Evolutionary conservation across 352 stramenopile genomes (phyloP), one percentile per base, ranked within the genome.

Genomic region (Peronospora farinosa): DNA sequence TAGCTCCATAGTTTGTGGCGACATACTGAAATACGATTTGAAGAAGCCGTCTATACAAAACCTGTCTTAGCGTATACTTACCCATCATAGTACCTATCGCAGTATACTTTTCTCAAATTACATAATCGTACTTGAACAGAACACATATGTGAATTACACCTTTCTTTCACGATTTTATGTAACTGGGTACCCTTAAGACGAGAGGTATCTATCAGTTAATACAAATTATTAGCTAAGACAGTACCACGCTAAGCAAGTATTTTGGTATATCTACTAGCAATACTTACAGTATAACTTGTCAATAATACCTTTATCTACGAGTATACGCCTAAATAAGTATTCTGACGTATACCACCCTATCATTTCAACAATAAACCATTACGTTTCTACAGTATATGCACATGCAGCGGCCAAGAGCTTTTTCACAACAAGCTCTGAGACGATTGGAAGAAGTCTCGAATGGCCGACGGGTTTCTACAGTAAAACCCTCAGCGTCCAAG

Each of bases 371-470:
- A 31, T 31, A 31, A 31, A 2, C 21, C 2, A 2, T 32, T 40
- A 8, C 13, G 12, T 8, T 40, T n/a, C 35, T 40, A 5, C 35
- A 40, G 16, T 40, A n/a, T 40, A 21, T 21, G 3, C 19, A 42
- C 11, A 78, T 79, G 69, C 70, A 74, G 60, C 47, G 65, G 13
- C 61, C 60, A 5, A 60, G 74, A 31, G 52, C 71, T 21, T 84
- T 88, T 57, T 88, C 77, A 36, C 72, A 83, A 60, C 72, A 84
- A 51, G 72, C 77, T 28, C 47, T 78, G 43, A 60, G 69, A 36
- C 71, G 58, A 40, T 65, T 62, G 38, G 69, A 84, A 27, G 71
- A 78, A 8, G 54, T 57, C 4, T 54, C 51, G 7, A 65, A 50
- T 33, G 68, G 65, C 13, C 63, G 69, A 15, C 67, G 63, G 23